phyloP scores from a whole-genome alignment of 345 rosid genomes.

The Moricandia arvensis region DNA sequence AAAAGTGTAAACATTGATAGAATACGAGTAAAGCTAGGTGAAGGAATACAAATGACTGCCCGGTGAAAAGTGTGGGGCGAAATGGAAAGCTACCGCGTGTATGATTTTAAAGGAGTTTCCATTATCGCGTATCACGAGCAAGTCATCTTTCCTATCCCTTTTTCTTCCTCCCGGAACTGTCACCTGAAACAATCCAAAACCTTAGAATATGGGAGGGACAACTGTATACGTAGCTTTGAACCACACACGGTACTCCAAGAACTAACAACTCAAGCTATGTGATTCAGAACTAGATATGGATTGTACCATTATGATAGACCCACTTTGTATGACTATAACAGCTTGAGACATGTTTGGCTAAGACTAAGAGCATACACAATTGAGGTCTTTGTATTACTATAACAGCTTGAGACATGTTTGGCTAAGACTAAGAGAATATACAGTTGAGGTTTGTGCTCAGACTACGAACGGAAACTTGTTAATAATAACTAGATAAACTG shows the following conservation, averaged over 20 bases:
- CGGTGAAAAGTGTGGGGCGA: neutral
- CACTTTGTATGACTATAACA: neutral
- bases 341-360: neutral
- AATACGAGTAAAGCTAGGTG: neutral
- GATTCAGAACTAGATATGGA: neutral
- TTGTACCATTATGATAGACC: neutral
- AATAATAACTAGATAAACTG: neutral
- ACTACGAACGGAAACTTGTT: neutral
- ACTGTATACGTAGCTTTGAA: conserved; percentile 1
- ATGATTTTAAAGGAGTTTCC: conserved; percentile 80
- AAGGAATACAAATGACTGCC: neutral
- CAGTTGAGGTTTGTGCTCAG: neutral
- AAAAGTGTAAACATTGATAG: neutral
- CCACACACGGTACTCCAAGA: neutral
- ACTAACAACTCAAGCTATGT: conserved; percentile 5
- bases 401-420: neutral
- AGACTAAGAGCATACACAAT: neutral
- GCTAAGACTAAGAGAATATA: neutral
- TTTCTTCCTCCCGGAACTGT: conserved; percentile 80
- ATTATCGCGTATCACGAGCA: conserved; percentile 78
- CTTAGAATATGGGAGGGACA: conserved; percentile 11
- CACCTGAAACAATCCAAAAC: conserved; percentile 50
- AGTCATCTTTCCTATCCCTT: conserved; percentile 76
- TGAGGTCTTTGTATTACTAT: neutral
- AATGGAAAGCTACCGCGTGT: conserved; percentile 47